Evolutionary conservation across 805 yeast species (phyloP).

Genomic region (Lipomyces kockii): DNA sequence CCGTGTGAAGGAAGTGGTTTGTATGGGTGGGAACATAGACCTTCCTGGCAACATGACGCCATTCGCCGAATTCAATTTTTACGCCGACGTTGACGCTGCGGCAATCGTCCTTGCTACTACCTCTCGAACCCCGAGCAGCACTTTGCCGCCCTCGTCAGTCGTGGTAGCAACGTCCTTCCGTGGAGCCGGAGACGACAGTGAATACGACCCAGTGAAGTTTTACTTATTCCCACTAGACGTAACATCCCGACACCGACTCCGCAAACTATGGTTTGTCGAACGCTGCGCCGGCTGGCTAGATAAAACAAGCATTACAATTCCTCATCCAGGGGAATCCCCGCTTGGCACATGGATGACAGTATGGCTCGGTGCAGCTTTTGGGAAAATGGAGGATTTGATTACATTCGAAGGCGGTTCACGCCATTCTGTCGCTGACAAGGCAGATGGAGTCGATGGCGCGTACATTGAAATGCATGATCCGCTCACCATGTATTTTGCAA

Average conservation of each 20-base stretch:
- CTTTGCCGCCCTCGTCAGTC: slow-evolving; percentile 40
- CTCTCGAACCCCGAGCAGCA: slow-evolving; percentile 40
- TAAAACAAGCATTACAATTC: not conserved
- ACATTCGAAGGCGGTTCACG: slow-evolving; percentile 29
- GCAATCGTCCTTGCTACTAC: slow-evolving; percentile 47
- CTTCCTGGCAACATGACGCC: slow-evolving; percentile 50
- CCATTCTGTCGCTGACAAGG: slow-evolving; percentile 13
- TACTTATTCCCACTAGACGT: slow-evolving; percentile 49
- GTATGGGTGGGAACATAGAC: slow-evolving; percentile 50
- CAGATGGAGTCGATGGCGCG: slow-evolving; percentile 25
- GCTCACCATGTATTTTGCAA: slow-evolving; percentile 46
- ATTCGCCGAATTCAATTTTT: slow-evolving; percentile 50
- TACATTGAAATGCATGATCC: slow-evolving; percentile 48
- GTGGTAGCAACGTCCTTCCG: slow-evolving; percentile 23
- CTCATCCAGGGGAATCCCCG: slow-evolving; percentile 38
- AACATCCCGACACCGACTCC: slow-evolving; percentile 44
- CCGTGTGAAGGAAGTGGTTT: slow-evolving; percentile 44
- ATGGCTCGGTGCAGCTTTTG: slow-evolving; percentile 45
- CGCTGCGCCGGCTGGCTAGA: slow-evolving; percentile 24
- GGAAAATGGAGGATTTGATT: slow-evolving; percentile 30
- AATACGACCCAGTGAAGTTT: slow-evolving; percentile 41
- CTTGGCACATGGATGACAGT: slow-evolving; percentile 46
- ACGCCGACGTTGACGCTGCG: slow-evolving; percentile 50
- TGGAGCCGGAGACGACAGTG: not conserved
- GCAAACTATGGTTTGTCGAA: slow-evolving; percentile 25